These are phyloP conservation scores for Globisporangium paroecandrum DNA, from an alignment of 352 stramenopile species.

Conservation along the genomic window DNA sequence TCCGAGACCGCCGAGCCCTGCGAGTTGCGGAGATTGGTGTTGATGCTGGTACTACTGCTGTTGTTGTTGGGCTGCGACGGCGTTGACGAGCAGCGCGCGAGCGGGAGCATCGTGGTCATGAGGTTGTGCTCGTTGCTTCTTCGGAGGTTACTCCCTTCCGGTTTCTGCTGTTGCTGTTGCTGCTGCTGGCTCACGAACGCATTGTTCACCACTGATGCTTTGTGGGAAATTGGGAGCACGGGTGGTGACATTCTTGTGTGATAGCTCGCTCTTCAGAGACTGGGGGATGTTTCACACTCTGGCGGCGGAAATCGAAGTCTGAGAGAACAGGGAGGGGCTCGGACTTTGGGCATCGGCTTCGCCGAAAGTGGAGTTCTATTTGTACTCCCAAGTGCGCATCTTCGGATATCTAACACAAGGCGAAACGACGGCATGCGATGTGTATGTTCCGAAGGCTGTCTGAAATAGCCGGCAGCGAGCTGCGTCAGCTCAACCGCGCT, in stretches of 20 bases:
- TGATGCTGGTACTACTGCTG: neutral
- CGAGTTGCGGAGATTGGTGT: neutral
- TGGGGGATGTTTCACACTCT: neutral
- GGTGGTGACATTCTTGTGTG: neutral
- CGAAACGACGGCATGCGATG: neutral
- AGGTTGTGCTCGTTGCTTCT: conserved; percentile 11
- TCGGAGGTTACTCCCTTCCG: neutral
- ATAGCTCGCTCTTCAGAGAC: neutral
- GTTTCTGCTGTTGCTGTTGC: conserved; percentile 2
- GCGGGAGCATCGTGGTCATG: conserved; percentile 30
- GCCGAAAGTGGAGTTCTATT: neutral
- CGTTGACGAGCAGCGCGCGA: conserved; percentile 58
- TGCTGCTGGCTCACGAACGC: neutral
- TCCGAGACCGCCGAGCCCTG: conserved; percentile 11
- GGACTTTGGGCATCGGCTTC: neutral
- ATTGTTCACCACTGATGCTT: neutral
- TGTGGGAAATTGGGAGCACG: neutral
- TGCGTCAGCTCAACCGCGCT: neutral
- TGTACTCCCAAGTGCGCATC: neutral
- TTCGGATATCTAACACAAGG: neutral
- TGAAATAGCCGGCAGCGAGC: neutral
- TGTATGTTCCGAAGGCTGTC: neutral
- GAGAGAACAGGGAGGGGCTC: neutral
- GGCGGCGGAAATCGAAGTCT: neutral
- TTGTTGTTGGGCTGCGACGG: conserved; percentile 33